Evolutionary conservation across 2,329 filamentous ascomycete genomes (phyloP), one percentile per base, ranked within the genome.

Genomic region (Harringtonia aguacate): DNA sequence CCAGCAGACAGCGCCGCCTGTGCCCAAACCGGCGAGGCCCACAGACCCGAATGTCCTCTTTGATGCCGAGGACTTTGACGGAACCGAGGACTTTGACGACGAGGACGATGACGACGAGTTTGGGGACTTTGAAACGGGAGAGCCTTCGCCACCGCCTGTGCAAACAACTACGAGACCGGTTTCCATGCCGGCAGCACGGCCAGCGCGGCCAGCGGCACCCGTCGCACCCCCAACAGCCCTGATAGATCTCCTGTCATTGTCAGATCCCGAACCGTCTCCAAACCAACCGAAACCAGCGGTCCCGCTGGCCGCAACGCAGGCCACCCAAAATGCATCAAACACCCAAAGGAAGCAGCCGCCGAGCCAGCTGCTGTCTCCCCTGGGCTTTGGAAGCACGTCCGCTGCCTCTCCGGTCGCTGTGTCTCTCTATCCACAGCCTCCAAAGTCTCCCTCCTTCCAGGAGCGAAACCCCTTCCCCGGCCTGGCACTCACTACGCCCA

Each of bases 21-120:
- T 27, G 14, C 43, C 18, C 28, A 40, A 41, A 37, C 27, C 49
- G 6, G 46, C 43, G 33, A 53, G 43, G 44, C 58, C 58, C 13
- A 48, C 56, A 2, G 62, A 75, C 36, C 60, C 72, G 2, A 73
- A 77, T 50, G 71, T 86, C 4, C 63, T 86, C 3, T 86, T 86
- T 56, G 81, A 86, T 58, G 80, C 74, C 30, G 71, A 74, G 35
- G 70, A 77, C 40, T 73, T 72, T 50, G 69, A 68, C 43, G 55
- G 65, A 14, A 57, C 65, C 29, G 57, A 54, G 3, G 21, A 21
- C 27, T 58, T 55, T 6, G 62, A 64, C n/a, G 56, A 63, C 8
- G 60, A 48, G 7, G 47, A 53, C 28, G 46, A 48, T 4, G 46
- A 52, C 6, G 52, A 54, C 14, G 52, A 52, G 2, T 55, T 55